Evolutionary conservation across 192 early-diverging fungal species (phyloP).

Genomic region (Backusella tuberculispora): DNA sequence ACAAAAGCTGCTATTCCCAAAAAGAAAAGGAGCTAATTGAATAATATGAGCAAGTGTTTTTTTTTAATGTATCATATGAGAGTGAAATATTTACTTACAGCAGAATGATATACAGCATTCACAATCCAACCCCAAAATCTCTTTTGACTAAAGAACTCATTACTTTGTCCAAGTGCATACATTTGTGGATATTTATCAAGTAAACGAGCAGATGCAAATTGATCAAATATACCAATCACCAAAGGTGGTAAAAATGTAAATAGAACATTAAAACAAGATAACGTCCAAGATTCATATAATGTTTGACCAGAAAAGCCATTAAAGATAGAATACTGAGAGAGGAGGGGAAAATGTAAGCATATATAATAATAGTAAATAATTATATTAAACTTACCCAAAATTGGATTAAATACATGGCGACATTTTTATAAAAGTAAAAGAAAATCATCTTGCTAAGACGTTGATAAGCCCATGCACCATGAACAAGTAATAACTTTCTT

Average conservation of each 20-base stretch:
- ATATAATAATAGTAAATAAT: constrained; percentile 4
- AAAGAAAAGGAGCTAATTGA: constrained; percentile 65
- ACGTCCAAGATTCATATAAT: constrained; percentile 92
- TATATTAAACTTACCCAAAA: constrained; percentile 69
- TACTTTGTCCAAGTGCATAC: constrained; percentile 64
- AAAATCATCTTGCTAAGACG: constrained; percentile 92
- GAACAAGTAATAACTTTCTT: constrained; percentile 89
- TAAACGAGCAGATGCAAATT: constrained; percentile 82
- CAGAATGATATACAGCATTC: constrained; percentile 93
- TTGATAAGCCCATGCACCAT: constrained; percentile 94
- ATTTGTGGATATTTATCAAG: constrained; percentile 94
- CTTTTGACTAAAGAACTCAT: constrained; percentile 71
- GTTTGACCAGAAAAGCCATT: constrained; percentile 94
- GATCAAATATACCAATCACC: constrained; percentile 93
- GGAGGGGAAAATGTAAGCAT: background rate
- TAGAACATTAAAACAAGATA: constrained; percentile 89
- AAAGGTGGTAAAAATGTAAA: constrained; percentile 91
- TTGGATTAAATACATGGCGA: constrained; percentile 93
- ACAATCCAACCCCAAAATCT: constrained; percentile 91
- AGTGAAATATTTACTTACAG: constrained; percentile 45
- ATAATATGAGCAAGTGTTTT: background rate
- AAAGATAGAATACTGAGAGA: constrained; percentile 64
- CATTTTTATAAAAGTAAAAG: constrained; percentile 98
- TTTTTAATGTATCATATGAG: background rate
- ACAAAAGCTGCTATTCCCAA: constrained; percentile 66